A percentile compares a stretch with the other conserved stretches of the same genome.
phyloP scores from a whole-genome alignment of 805 yeast genomes.

The Millerozyma acaciae region DNA sequence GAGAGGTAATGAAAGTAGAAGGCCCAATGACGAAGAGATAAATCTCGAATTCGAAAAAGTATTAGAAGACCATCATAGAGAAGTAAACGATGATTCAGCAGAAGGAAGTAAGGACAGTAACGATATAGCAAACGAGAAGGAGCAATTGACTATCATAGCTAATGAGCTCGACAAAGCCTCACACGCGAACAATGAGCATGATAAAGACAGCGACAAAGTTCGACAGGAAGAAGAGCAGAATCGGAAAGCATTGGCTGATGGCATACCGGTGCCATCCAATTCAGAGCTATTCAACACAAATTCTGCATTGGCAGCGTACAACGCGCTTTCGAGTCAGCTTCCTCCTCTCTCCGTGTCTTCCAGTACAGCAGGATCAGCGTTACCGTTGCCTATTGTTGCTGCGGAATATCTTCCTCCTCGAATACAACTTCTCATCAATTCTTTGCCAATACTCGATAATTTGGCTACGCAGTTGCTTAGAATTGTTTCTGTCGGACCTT shows the following conservation, averaged over 20 bases:
- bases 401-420: slow-evolving; percentile 56
- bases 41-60: too few species aligned
- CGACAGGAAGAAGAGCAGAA: neutral
- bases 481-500: slow-evolving; percentile 67
- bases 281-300: slow-evolving; percentile 39
- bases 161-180: slow-evolving; percentile 31
- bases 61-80: too few species aligned
- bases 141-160: slow-evolving; percentile 28
- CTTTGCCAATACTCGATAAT: slow-evolving; percentile 76
- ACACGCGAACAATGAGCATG: slow-evolving; percentile 9
- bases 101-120: neutral
- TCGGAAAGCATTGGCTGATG: slow-evolving; percentile 15
- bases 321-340: slow-evolving; percentile 35
- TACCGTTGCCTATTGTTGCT: slow-evolving; percentile 56
- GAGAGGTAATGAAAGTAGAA: too few species aligned
- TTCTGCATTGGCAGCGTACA: slow-evolving; percentile 39
- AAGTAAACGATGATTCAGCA: neutral
- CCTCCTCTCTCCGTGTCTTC: slow-evolving; percentile 33
- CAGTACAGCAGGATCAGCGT: slow-evolving; percentile 54
- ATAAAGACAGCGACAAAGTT: slow-evolving; percentile 2
- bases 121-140: slow-evolving; percentile 16
- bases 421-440: slow-evolving; percentile 60
- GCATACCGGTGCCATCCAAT: slow-evolving; percentile 32
- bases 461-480: slow-evolving; percentile 77
- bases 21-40: too few species aligned